Percentiles rank a stretch among this genome's conserved stretches.
phyloP scores from a whole-genome alignment of 495 filamentous ascomycete species.

The Pyrenula aspistea region DNA sequence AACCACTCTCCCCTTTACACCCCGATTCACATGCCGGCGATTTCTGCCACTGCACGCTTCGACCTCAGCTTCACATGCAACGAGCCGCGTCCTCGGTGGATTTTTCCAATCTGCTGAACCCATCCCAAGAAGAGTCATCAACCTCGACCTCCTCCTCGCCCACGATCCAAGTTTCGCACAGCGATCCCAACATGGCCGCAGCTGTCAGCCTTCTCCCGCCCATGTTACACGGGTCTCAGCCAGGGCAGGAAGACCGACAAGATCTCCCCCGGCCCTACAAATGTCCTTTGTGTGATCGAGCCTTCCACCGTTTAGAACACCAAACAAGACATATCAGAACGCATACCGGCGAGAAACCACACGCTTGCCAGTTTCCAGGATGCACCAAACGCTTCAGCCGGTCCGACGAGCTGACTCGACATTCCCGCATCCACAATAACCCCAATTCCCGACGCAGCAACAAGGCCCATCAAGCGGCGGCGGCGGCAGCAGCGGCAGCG shows the following conservation, averaged over 20 bases:
- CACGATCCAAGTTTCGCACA: slow-evolving; percentile 20
- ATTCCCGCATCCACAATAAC: slow-evolving; percentile 98
- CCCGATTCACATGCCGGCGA: neutral
- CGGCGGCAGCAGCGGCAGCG: slow-evolving; percentile 39
- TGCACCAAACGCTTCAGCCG: slow-evolving; percentile 97
- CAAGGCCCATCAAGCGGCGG: slow-evolving; percentile 60
- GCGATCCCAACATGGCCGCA: slow-evolving; percentile 51
- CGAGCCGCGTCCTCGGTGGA: slow-evolving; percentile 58
- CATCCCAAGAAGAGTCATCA: slow-evolving; percentile 20
- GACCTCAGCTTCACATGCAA: slow-evolving; percentile 52
- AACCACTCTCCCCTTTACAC: no score
- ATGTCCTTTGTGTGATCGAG: slow-evolving; percentile 96
- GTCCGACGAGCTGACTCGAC: slow-evolving; percentile 91
- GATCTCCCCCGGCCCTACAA: slow-evolving; percentile 96
- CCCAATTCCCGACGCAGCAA: slow-evolving; percentile 92
- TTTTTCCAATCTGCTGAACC: slow-evolving; percentile 71
- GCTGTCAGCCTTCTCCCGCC: slow-evolving; percentile 56
- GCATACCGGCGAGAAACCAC: slow-evolving; percentile 96
- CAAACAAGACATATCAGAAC: slow-evolving; percentile 96
- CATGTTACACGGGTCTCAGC: slow-evolving; percentile 52
- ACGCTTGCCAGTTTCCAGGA: slow-evolving; percentile 85
- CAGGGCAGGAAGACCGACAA: slow-evolving; percentile 47
- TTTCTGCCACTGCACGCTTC: slow-evolving; percentile 11
- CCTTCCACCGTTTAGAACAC: slow-evolving; percentile 96
- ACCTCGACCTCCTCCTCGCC: slow-evolving; percentile 6